Base-by-base conservation (phyloP, 305 asterid species). In the Plantago rigida region DNA sequence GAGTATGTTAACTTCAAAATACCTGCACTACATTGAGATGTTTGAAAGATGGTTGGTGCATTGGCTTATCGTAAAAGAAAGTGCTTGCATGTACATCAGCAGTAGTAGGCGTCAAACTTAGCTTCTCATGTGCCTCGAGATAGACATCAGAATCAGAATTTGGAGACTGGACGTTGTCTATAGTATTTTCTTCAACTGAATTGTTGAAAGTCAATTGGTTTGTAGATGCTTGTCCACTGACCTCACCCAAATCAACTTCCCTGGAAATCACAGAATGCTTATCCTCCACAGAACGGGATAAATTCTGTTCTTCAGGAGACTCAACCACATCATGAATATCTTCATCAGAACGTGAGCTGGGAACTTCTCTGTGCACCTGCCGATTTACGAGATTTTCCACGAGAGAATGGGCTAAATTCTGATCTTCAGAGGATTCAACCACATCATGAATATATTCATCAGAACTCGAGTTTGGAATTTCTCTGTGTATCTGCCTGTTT, bases 1-100 rank as follows among this genome's bases (percentile, higher is more conserved):
- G 57, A 53, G 13, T 9, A 56, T 51, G 50, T 10, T 36, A 64
- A 39, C 60, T 52, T 59, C 54, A 41, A 62, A 71, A 75, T 63
- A 87, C 91, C 84, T 72, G 77, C 61, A 67, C 72, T 63, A 71
- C 83, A 57, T 61, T 69, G 63, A 64, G 72, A 66, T 74, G 76
- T 71, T 72, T 63, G 63, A 66, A 68, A 55, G 75, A 56, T 13
- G 68, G 78, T 64, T 73, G 78, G 39, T 69, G 77, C 13, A 58
- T 63, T 46, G 79, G 72, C 64, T 65, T 66, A 60, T 81, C 83
- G 47, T 62, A 71, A 65, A 62, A 71, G 69, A 68, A 76, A 67
- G 82, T 69, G 8, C 55, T 13, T 19, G 67, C 45, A 57, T 61
- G 75, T 69, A 65, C 86, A 56, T 73, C 82, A 54, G 77, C 67